Evolutionary conservation across 345 rosid species (phyloP), one percentile per base, ranked within the genome.

Genomic region (Luvunga scandens): DNA sequence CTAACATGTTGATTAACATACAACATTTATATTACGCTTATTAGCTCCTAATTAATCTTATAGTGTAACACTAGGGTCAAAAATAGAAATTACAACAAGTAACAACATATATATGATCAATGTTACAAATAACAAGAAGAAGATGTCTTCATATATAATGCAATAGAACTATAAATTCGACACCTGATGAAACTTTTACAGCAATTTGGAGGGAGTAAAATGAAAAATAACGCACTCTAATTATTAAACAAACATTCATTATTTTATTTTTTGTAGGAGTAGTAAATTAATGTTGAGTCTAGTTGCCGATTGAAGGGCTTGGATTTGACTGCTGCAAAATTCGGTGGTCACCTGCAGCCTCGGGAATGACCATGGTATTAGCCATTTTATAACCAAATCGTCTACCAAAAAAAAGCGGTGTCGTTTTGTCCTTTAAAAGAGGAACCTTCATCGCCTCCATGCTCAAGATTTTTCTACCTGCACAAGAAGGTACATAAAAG

Each of bases 401-500:
- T 42, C 50, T 60, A 0, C 31, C 48, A 31, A 18, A 64, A 64
- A 39, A 30, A 64, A 34, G 34, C 5, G 50, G 50, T 45, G 66
- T 31, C 18, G 66, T 62, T 62, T 30, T 65, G 36, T 5, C 71
- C n/a, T 34, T 53, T 67, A 39, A 14, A 36, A 55, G 42, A 56
- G 69, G 72, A 6, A 2, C 19, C 22, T 61, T 30, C 60, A 2
- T 30, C 5, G 60, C 38, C 59, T 27, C 42, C 27, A 21, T 21
- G 33, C 19, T 39, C 39, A 53, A 62, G 21, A 64, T 7, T 53
- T 78, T 78, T 56, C 76, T 12, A 7, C 71, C 77, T 27, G 72
- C 72, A 22, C 9, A 25, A 63, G 36, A 73, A 4, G 77, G 67
- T 27, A 24, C 5, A 60, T 1, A 27, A 33, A 57, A 73, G n/a